These are phyloP conservation scores for Ustilago curta DNA, from an alignment of 1,284 basidiomycete genomes.

Conservation along the genomic window DNA sequence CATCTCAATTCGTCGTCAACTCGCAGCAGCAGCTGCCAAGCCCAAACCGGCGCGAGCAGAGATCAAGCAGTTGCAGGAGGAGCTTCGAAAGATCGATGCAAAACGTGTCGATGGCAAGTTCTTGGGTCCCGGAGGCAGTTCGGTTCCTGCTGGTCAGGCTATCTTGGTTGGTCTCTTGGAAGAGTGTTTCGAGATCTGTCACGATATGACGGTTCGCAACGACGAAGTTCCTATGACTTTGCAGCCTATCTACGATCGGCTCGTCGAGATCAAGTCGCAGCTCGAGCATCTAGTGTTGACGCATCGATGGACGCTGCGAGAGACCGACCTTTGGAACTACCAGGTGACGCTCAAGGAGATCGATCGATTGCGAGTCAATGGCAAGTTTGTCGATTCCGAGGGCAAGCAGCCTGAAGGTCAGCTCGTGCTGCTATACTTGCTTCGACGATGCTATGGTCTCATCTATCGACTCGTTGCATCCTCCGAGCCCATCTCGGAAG, in stretches of 20 bases:
- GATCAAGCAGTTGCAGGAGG: conserved; percentile 89
- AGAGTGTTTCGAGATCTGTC: conserved; percentile 94
- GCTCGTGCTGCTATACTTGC: conserved; percentile 90
- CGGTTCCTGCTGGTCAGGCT: conserved; percentile 85
- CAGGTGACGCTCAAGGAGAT: conserved; percentile 94
- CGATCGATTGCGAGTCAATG: conserved; percentile 94
- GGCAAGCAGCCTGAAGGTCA: conserved; percentile 90
- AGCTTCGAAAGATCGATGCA: conserved; percentile 86
- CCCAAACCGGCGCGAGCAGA: conserved; percentile 85
- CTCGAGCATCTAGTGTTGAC: conserved; percentile 91
- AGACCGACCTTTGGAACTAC: conserved; percentile 85
- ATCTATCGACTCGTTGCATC: conserved; percentile 94
- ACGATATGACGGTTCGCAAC: conserved; percentile 94
- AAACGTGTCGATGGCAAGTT: conserved; percentile 97
- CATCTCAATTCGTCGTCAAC: conserved; percentile 86
- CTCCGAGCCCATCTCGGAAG: conserved; percentile 98
- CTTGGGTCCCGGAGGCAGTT: conserved; percentile 86
- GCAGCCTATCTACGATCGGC: conserved; percentile 93
- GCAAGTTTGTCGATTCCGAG: conserved; percentile 94
- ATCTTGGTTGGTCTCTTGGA: conserved; percentile 83
- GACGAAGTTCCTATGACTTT: conserved; percentile 87
- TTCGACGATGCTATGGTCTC: conserved; percentile 94
- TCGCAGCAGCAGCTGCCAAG: conserved; percentile 88
- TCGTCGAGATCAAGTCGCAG: conserved; percentile 85
- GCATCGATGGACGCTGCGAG: conserved; percentile 95